phyloP scores from a whole-genome alignment of 257 asterid genomes.

The Jacaranda mimosifolia region DNA sequence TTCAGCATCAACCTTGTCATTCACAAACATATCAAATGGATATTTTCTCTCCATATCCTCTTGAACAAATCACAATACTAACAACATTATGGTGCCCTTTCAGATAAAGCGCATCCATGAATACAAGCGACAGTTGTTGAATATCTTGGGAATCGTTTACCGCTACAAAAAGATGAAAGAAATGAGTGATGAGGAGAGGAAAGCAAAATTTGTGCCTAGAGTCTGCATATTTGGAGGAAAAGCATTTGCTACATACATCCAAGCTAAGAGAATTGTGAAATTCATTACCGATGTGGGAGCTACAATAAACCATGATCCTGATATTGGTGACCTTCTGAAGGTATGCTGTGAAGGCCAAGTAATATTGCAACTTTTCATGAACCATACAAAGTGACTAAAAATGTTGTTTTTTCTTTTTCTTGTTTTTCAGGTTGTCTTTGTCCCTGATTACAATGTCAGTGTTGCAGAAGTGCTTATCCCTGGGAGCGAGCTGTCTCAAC shows the following conservation, averaged over 20 bases:
- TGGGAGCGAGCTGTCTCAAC: conserved; percentile 73
- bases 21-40: too few species aligned
- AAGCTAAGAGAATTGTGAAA: conserved; percentile 70
- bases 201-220: conserved; percentile 55
- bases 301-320: conserved; percentile 66
- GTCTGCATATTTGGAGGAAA: conserved; percentile 77
- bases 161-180: conserved; percentile 73
- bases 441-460: conserved; percentile 74
- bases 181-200: conserved; percentile 57
- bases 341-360: conserved; percentile 30
- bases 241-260: conserved; percentile 65
- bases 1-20: too few species aligned
- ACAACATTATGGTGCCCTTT: neutral
- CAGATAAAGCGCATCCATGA: conserved; percentile 71
- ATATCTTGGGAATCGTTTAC: conserved; percentile 61
- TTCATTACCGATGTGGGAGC: conserved; percentile 65
- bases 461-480: conserved; percentile 76
- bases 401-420: neutral
- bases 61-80: neutral
- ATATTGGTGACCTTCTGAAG: conserved; percentile 69
- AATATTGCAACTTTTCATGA: neutral
- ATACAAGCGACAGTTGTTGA: conserved; percentile 66
- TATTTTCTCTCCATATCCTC: neutral
- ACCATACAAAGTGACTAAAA: neutral
- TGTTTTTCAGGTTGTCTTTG: conserved; percentile 55